Percentiles rank a stretch among this genome's conserved stretches.
Evolutionary conservation across 257 asterid genomes (phyloP).

Genomic region (Petunia axillaris): DNA sequence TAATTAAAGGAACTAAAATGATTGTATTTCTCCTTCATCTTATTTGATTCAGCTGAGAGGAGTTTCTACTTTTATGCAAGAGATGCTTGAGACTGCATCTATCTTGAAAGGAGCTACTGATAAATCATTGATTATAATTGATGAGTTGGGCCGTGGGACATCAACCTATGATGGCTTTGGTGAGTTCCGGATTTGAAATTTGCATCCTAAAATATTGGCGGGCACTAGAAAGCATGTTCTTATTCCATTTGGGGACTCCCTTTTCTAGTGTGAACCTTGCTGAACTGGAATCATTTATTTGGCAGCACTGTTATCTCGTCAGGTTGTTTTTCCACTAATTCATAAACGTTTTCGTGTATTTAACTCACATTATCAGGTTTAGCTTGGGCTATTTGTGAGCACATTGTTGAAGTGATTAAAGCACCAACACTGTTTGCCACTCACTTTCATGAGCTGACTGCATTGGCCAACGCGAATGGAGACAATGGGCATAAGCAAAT

Average conservation of each 20-base stretch:
- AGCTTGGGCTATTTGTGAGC: constrained; percentile 99
- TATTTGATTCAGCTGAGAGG: constrained; percentile 71
- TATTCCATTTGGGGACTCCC: background rate
- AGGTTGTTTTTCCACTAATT: background rate
- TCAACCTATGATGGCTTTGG: constrained; percentile 99
- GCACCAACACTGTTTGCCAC: constrained; percentile 98
- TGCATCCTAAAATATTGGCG: background rate
- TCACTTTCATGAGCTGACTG: constrained; percentile 98
- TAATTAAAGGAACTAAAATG: constrained; percentile 17
- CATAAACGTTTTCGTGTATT: background rate
- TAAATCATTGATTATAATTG: constrained; percentile 84
- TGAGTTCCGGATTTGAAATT: constrained; percentile 42
- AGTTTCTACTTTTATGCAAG: constrained; percentile 99
- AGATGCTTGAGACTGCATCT: constrained; percentile 99
- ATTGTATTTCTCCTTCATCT: constrained; percentile 23
- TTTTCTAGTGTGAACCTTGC: background rate
- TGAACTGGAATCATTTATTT: constrained; percentile 5
- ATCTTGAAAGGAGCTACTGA: constrained; percentile 95
- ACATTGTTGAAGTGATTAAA: constrained; percentile 73
- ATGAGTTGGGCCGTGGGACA: constrained; percentile 98
- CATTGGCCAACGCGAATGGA: constrained; percentile 63
- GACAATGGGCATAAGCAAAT: constrained; percentile 48
- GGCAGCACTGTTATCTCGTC: background rate
- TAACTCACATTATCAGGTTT: constrained; percentile 56
- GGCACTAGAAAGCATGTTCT: background rate